A percentile compares a stretch with the other conserved stretches of the same genome.
Evolutionary conservation across 2,329 filamentous ascomycete genomes (phyloP).

Genomic region (Geoglossum cookeanum): DNA sequence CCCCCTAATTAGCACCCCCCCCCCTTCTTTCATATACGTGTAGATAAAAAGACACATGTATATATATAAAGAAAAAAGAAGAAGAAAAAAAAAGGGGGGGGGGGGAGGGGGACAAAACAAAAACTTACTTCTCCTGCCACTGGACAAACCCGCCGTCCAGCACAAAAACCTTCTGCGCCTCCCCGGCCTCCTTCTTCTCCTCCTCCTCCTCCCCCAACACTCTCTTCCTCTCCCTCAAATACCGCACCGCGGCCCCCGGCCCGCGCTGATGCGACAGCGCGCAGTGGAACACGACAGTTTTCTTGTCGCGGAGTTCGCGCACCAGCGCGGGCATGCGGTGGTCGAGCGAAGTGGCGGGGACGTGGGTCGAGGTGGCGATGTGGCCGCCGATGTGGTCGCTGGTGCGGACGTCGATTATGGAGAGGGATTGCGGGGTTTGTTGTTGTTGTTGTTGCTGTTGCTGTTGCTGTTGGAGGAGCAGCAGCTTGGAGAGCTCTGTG

Average conservation of each 20-base stretch:
- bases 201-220: slow-evolving; percentile 24
- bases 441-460: background rate
- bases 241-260: slow-evolving; percentile 63
- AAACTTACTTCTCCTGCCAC: slow-evolving; percentile 59
- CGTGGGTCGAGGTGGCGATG: slow-evolving; percentile 58
- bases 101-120: background rate
- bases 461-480: background rate
- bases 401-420: slow-evolving; percentile 79
- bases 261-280: slow-evolving; percentile 80
- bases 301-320: slow-evolving; percentile 53
- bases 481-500: background rate
- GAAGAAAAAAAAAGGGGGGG: background rate
- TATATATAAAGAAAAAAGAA: too few relatives aligned
- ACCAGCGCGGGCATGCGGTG: slow-evolving; percentile 66
- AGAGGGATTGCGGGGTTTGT: slow-evolving; percentile 24
- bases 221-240: slow-evolving; percentile 50
- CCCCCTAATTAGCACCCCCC: too few relatives aligned
- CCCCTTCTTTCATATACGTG: too few relatives aligned
- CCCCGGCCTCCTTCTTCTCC: slow-evolving; percentile 13
- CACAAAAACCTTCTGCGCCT: slow-evolving; percentile 43
- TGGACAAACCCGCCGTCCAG: slow-evolving; percentile 68
- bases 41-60: too few relatives aligned
- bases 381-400: slow-evolving; percentile 82
- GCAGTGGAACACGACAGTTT: slow-evolving; percentile 87
- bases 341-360: slow-evolving; percentile 56